Base-by-base conservation (phyloP, 805 yeast genomes). In the Ogataea trehalophila region DNA sequence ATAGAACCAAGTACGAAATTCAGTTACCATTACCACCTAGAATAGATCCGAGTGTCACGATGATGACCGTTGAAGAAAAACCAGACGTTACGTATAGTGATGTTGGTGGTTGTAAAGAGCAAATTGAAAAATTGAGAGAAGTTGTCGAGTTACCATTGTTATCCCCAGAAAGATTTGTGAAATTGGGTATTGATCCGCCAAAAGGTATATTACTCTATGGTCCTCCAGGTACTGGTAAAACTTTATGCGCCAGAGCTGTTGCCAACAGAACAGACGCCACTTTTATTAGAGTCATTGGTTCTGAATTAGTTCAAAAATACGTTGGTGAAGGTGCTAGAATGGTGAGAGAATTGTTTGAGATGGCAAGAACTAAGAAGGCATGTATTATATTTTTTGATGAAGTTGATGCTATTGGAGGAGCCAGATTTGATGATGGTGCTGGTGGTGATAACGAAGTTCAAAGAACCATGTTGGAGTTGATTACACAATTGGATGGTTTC, bases 271-370 rank as follows among this genome's bases (percentile, higher is more conserved):
- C 99, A 2, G 99, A 94, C 70, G 99, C 99, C 23, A 94, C 99
- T 0, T 94, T 94, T 60, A 94, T 94, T 54, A 84, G 99, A 63
- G 99, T 94, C 45, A 94, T 94, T 72, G 99, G 99, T 9, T 92
- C 98, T 1, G 99, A 94, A 70, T 77, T 94, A 66, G 99, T 94
- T 31, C 99, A 94, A 69, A 94, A 94, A 68, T 94, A 94, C 67
- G 98, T 94, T 44, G 99, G 99, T 66, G 99, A 94, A 73, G 99
- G 99, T 73, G 99, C 99, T 5, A 82, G 99, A 66, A 94, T 94
- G 99, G 98, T 94, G 46, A 82, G 99, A 70, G 99, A 94, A 71
- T 77, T 94, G 62, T 94, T 94, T 61, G 99, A 94, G 67, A 91
- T 94, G 98, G 99, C 99, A 2, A 85, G 99, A 66, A 87, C 98